Base-by-base conservation (phyloP, 2,329 filamentous ascomycete species). In the Pleurostoma richardsiae region DNA sequence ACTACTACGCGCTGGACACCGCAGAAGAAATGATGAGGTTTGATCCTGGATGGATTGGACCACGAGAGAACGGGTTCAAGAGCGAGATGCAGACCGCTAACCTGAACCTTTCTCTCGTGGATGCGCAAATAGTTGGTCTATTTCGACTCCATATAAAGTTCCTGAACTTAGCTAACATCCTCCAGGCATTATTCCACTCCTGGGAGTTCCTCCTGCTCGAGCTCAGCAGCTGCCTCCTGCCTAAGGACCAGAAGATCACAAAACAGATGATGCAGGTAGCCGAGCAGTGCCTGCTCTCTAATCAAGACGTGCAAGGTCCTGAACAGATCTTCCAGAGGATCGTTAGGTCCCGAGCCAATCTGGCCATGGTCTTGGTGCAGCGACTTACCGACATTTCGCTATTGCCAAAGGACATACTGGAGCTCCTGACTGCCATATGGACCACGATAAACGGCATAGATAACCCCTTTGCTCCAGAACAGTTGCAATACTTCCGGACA, bases 151-250 rank as follows among this genome's bases (percentile, higher is more conserved):
- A 19, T 19, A 19, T 19, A 19, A 19, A 19, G 19, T 19, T 19
- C 19, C 19, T 19, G 19, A 19, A 19, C 19, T 19, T 19, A 19
- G 30, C 39, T 46, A 38, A 47, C 43, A 39, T 40, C 10, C 30
- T 10, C 48, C 48, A 89, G 85, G 80, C 83, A 40, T 79, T 99
- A 19, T 86, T 96, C 53, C 83, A 89, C 56, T 87, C 89, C 46
- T 97, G 92, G 90, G 91, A 95, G 63, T 84, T 89, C 49, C 76
- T 99, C 6, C 80, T 92, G 10, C 76, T 94, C 43, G 92, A 96
- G 59, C 77, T 99, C 42, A 89, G 86, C 61, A 81, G 81, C 36
- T 80, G 74, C 49, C 65, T 82, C n/a, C 52, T 66, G 41, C 74
- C 75, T 2, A 64, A 68, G 33, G 71, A 74, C 52, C 67, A 72